Conservation (phyloP, 371 early-diverging fungal genomes). For the Mucor plumbeus region DNA sequence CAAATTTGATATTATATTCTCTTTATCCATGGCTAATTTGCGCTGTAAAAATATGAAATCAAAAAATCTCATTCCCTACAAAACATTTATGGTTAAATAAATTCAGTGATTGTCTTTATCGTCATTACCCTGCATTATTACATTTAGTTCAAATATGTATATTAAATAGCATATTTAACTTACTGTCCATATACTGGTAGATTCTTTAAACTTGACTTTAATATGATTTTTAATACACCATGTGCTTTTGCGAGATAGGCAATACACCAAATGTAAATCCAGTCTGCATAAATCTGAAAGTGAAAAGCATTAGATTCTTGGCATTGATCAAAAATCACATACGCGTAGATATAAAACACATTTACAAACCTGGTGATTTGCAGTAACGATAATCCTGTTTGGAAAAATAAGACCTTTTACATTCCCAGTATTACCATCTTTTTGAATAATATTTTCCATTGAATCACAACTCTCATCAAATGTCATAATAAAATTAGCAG, state of each 20-base stretch:
- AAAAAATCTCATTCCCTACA: slow-evolving; percentile 86
- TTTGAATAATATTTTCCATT: slow-evolving; percentile 31
- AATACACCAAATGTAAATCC: slow-evolving; percentile 87
- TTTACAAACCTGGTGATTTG: slow-evolving; percentile 77
- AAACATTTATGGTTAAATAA: background rate
- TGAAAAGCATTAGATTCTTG: background rate
- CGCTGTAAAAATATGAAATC: slow-evolving; percentile 88
- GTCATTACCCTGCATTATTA: slow-evolving; percentile 2
- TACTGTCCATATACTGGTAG: slow-evolving; percentile 86
- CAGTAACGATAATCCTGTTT: slow-evolving; percentile 60
- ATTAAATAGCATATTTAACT: slow-evolving; percentile 20
- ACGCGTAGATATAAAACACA: no score
- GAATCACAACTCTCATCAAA: slow-evolving; percentile 51
- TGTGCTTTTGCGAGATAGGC: slow-evolving; percentile 72
- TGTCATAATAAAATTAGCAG: slow-evolving; percentile 62
- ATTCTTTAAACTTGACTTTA: slow-evolving; percentile 77
- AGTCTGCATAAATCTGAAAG: slow-evolving; percentile 80
- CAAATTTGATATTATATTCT: slow-evolving; percentile 50
- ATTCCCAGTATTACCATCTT: slow-evolving; percentile 18
- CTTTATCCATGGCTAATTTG: slow-evolving; percentile 76
- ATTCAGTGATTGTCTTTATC: background rate
- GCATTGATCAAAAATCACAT: no score
- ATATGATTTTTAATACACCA: slow-evolving; percentile 81
- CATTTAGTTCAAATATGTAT: background rate
- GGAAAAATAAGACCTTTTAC: slow-evolving; percentile 46